A percentile compares a stretch with the other conserved stretches of the same genome.
These are phyloP conservation scores for Echites panduratus DNA, from an alignment of 257 asterid species.

Conservation along the genomic window DNA sequence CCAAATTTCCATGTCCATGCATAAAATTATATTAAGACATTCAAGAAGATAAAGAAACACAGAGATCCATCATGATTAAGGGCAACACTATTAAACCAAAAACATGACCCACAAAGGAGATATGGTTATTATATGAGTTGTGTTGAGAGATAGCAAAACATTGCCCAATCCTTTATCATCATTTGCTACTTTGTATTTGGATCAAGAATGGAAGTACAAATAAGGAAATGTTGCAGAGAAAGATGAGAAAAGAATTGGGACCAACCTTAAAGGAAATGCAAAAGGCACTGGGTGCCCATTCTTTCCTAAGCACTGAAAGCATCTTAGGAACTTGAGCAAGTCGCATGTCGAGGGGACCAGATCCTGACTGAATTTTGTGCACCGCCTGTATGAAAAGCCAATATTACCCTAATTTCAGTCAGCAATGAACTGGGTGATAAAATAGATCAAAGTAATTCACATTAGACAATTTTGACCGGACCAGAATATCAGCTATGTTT, in stretches of 20 bases:
- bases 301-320: conserved; percentile 76
- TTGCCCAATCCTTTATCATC: background rate
- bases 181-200: background rate
- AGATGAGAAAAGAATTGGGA: background rate
- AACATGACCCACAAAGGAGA: background rate
- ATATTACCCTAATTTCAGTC: background rate
- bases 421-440: background rate
- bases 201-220: background rate
- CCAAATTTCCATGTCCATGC: background rate
- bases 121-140: background rate
- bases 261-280: conserved; percentile 91
- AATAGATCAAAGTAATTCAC: background rate
- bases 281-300: conserved; percentile 89
- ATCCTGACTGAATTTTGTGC: conserved; percentile 84
- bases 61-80: background rate
- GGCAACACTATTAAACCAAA: background rate
- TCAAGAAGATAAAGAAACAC: background rate
- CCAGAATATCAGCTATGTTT: background rate
- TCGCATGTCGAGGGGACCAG: conserved; percentile 92
- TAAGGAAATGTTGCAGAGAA: background rate
- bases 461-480: background rate
- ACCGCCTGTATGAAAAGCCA: conserved; percentile 33
- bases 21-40: background rate
- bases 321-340: conserved; percentile 92
- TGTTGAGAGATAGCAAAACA: background rate